A percentile compares a stretch with the other conserved stretches of the same genome.
Evolutionary conservation across 139 green algal genomes (phyloP).

Genomic region (Chlamydomonas incerta): DNA sequence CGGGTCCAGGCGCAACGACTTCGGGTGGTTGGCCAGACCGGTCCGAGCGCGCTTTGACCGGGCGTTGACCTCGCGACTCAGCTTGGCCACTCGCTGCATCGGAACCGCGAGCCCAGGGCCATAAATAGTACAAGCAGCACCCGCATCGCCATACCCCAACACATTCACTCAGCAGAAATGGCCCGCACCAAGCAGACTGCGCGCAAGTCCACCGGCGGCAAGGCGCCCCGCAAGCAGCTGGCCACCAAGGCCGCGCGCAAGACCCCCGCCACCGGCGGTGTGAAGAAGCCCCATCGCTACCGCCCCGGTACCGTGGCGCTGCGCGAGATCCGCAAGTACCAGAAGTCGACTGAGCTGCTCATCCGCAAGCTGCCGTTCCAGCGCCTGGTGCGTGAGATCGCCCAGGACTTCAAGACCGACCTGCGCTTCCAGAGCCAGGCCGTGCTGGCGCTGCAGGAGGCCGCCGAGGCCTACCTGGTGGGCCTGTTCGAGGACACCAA

Average conservation of each 20-base stretch:
- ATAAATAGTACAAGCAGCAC: no score
- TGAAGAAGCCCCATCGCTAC: constrained; percentile 95
- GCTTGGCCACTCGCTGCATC: no score
- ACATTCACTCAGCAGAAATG: constrained; percentile 71
- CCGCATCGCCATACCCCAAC: no score
- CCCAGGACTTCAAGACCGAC: constrained; percentile 98
- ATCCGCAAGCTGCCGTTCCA: constrained; percentile 98
- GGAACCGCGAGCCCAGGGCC: no score
- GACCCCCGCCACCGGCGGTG: constrained; percentile 87
- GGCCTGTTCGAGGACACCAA: constrained; percentile 97
- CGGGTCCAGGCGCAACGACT: no score
- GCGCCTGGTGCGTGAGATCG: constrained; percentile 96
- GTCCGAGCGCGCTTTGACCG: no score
- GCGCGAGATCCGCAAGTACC: constrained; percentile 95
- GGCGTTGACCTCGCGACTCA: no score
- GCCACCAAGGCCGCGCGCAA: constrained; percentile 94
- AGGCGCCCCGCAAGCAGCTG: constrained; percentile 95
- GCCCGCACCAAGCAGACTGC: constrained; percentile 98
- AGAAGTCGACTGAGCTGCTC: constrained; percentile 95
- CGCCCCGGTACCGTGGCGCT: constrained; percentile 91
- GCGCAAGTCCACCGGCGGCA: constrained; percentile 95
- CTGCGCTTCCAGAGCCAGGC: constrained; percentile 97
- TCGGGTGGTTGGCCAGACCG: no score
- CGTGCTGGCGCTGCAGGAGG: constrained; percentile 96
- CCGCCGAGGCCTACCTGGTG: constrained; percentile 97